Conservation (phyloP, 176 grass and related monocot genomes). For the Secale cereale region DNA sequence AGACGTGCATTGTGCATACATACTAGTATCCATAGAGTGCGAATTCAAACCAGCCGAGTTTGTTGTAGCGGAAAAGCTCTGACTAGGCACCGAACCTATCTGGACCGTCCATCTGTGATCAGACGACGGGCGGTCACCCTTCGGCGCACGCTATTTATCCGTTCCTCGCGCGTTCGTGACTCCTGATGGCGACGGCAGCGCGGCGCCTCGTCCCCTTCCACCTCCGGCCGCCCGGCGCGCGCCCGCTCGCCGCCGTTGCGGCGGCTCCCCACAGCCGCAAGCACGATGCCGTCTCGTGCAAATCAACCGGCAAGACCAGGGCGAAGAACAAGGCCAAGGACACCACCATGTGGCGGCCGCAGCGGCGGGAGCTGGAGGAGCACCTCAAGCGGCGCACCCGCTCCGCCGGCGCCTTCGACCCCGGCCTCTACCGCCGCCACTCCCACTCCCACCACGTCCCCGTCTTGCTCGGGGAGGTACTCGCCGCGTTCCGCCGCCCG, state of each 20-base stretch:
- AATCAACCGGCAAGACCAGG: constrained; percentile 7
- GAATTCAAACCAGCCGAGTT: not conserved
- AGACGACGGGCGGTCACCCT: not conserved
- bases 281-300: constrained; percentile 29
- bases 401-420: constrained; percentile 59
- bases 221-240: not conserved
- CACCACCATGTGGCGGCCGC: constrained; percentile 29
- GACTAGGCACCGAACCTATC: not conserved
- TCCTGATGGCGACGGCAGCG: constrained; percentile 33
- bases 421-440: constrained; percentile 49
- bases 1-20: too few relatives aligned
- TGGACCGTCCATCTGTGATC: constrained; percentile 7
- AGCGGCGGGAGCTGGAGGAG: constrained; percentile 28
- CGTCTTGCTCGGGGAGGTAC: constrained; percentile 74
- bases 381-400: constrained; percentile 77
- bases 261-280: not conserved
- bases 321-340: not conserved
- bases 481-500: constrained; percentile 51
- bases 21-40: too few relatives aligned
- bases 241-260: not conserved
- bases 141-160: not conserved
- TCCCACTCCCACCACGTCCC: constrained; percentile 55
- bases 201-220: constrained; percentile 38
- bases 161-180: not conserved
- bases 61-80: not conserved